Evolutionary conservation across 441 rosid species (phyloP).

Genomic region (Jatropha multifida): DNA sequence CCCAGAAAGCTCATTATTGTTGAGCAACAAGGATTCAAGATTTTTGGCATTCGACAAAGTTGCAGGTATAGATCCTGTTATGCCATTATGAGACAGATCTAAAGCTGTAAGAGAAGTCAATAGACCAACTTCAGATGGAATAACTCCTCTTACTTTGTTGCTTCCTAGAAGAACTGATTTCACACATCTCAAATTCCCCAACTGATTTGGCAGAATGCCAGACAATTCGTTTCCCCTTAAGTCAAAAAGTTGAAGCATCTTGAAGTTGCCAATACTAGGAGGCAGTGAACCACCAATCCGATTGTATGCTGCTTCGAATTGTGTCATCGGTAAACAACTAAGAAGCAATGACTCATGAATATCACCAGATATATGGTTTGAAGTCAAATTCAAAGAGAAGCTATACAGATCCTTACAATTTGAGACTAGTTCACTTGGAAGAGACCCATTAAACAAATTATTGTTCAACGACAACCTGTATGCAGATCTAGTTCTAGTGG

Average conservation of each 20-base stretch:
- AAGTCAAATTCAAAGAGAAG: slow-evolving; percentile 54
- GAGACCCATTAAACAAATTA: slow-evolving; percentile 49
- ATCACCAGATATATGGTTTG: slow-evolving; percentile 45
- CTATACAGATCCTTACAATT: slow-evolving; percentile 41
- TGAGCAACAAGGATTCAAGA: slow-evolving; percentile 47
- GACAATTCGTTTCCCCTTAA: slow-evolving; percentile 48
- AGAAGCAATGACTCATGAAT: slow-evolving; percentile 30
- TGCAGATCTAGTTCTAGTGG: slow-evolving; percentile 19
- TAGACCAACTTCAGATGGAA: slow-evolving; percentile 50
- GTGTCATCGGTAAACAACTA: slow-evolving; percentile 35
- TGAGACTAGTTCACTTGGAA: slow-evolving; percentile 36
- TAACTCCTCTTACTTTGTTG: slow-evolving; percentile 50
- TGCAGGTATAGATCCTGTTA: slow-evolving; percentile 53
- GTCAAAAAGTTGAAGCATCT: slow-evolving; percentile 46
- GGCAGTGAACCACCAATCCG: slow-evolving; percentile 47
- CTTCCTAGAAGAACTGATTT: slow-evolving; percentile 45
- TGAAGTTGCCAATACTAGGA: slow-evolving; percentile 41
- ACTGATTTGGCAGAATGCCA: slow-evolving; percentile 46
- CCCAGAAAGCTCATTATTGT: slow-evolving; percentile 54
- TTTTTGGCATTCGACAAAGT: slow-evolving; percentile 39
- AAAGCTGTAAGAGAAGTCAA: slow-evolving; percentile 42
- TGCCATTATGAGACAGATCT: slow-evolving; percentile 58
- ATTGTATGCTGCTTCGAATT: slow-evolving; percentile 57
- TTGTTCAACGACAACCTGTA: slow-evolving; percentile 54
- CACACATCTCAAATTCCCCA: slow-evolving; percentile 42